Conservation (phyloP, 192 early-diverging fungal species). For the Podila verticillata region DNA sequence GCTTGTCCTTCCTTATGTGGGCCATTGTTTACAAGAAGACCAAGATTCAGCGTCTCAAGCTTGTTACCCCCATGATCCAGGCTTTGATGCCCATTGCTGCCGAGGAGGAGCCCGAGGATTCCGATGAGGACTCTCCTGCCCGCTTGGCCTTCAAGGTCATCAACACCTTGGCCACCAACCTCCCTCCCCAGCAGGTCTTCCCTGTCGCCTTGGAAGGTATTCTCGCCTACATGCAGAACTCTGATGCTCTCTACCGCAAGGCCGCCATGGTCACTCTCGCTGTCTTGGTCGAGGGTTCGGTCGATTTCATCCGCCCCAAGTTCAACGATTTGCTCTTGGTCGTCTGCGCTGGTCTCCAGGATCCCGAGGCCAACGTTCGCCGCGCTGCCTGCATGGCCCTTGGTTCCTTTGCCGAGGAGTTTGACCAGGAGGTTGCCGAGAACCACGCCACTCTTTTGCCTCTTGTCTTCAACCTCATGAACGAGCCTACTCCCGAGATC, state of each 20-base stretch:
- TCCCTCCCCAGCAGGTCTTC: conserved; percentile 90
- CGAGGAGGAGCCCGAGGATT: conserved; percentile 83
- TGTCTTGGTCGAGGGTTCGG: conserved; percentile 83
- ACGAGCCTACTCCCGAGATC: conserved; percentile 77
- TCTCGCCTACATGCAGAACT: conserved; percentile 81
- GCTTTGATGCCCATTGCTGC: conserved; percentile 84
- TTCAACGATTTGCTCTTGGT: conserved; percentile 82
- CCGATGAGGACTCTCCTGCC: conserved; percentile 85
- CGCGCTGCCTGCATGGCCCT: conserved; percentile 90
- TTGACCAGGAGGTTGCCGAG: conserved; percentile 80
- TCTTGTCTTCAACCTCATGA: conserved; percentile 84
- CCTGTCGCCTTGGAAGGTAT: conserved; percentile 79
- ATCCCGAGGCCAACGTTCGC: conserved; percentile 81
- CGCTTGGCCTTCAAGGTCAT: conserved; percentile 72
- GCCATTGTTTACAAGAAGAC: conserved; percentile 82
- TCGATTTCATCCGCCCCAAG: conserved; percentile 83
- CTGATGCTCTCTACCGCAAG: conserved; percentile 79
- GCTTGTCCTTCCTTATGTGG: conserved; percentile 86
- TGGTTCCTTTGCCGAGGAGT: conserved; percentile 80
- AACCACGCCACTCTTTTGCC: conserved; percentile 87
- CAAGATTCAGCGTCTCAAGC: conserved; percentile 85
- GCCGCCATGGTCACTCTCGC: conserved; percentile 87
- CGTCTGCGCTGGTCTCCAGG: conserved; percentile 82
- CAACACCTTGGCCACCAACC: conserved; percentile 81
- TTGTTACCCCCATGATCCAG: conserved; percentile 82